Conservation (phyloP, 2,329 filamentous ascomycete species). For the Colletotrichum eremochloae region DNA sequence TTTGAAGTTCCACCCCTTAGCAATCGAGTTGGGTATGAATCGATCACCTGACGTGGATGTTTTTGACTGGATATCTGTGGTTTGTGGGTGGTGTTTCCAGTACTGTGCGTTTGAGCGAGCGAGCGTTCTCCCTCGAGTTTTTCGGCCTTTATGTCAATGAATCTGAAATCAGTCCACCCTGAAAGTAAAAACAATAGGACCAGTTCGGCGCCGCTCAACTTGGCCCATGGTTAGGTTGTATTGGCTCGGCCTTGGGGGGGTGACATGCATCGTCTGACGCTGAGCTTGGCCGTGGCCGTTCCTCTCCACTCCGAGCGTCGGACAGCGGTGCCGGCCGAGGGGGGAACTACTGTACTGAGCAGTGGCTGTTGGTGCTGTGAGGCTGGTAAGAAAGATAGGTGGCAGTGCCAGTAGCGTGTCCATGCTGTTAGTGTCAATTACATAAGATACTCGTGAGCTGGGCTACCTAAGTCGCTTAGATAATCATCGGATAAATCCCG, state of each 20-base stretch:
- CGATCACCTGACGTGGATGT: conserved; percentile 18
- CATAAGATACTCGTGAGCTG: neutral
- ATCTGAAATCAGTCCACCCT: conserved; percentile 34
- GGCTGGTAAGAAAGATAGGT: neutral
- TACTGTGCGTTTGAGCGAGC: conserved; percentile 6
- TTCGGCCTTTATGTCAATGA: conserved; percentile 1
- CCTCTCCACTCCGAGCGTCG: conserved; percentile 26
- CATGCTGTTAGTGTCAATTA: neutral
- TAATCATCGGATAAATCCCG: neutral
- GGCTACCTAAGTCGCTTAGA: neutral
- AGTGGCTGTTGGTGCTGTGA: neutral
- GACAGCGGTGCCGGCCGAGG: conserved; percentile 35
- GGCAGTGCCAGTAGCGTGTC: neutral
- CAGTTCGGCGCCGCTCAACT: conserved; percentile 17
- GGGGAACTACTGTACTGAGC: neutral
- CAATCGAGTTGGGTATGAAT: conserved; percentile 7
- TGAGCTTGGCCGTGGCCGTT: conserved; percentile 28
- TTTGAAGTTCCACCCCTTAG: conserved; percentile 6
- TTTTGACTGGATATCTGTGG: conserved; percentile 16
- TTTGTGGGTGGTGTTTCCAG: neutral
- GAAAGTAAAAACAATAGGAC: neutral
- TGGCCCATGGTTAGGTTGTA: neutral
- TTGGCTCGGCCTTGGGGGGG: conserved; percentile 26
- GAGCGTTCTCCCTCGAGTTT: neutral
- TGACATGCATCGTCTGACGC: conserved; percentile 33